Conservation (phyloP, 441 rosid species). For the Pelargonium citronellum region DNA sequence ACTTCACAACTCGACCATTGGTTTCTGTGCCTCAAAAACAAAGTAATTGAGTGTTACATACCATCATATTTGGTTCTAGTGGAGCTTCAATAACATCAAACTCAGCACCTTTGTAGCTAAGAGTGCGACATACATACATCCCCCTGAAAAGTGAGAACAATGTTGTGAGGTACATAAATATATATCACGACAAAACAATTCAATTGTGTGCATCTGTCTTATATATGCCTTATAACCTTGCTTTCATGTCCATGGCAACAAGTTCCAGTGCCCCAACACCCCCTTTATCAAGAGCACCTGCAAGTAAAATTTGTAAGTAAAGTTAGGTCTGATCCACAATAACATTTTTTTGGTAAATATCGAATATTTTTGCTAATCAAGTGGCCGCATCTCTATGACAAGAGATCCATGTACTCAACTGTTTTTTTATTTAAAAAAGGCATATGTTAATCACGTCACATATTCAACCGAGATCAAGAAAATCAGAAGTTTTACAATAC, state of each 20-base stretch:
- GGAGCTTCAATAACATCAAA: slow-evolving; percentile 94
- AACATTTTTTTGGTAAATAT: too few relatives aligned
- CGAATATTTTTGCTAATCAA: too few relatives aligned
- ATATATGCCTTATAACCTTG: slow-evolving; percentile 51
- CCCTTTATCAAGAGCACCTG: slow-evolving; percentile 97
- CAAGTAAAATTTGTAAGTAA: slow-evolving; percentile 23
- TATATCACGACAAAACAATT: slow-evolving; percentile 15
- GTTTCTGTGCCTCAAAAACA: slow-evolving; percentile 13
- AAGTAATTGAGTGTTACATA: slow-evolving; percentile 29
- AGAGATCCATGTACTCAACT: too few relatives aligned
- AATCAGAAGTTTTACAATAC: neutral
- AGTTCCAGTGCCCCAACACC: slow-evolving; percentile 98
- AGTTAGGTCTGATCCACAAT: too few relatives aligned
- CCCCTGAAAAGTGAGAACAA: slow-evolving; percentile 56
- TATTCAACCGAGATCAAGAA: neutral
- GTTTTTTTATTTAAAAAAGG: too few relatives aligned
- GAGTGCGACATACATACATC: slow-evolving; percentile 97
- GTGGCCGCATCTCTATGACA: too few relatives aligned
- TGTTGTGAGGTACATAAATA: slow-evolving; percentile 11
- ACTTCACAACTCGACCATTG: neutral
- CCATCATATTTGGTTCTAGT: slow-evolving; percentile 88
- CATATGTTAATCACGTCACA: too few relatives aligned
- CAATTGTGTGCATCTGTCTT: slow-evolving; percentile 1
- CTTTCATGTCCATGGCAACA: slow-evolving; percentile 99
- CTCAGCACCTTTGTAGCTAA: slow-evolving; percentile 92